Evolutionary conservation across 2,329 filamentous ascomycete genomes (phyloP).

Genomic region (Metarhizium rileyi): DNA sequence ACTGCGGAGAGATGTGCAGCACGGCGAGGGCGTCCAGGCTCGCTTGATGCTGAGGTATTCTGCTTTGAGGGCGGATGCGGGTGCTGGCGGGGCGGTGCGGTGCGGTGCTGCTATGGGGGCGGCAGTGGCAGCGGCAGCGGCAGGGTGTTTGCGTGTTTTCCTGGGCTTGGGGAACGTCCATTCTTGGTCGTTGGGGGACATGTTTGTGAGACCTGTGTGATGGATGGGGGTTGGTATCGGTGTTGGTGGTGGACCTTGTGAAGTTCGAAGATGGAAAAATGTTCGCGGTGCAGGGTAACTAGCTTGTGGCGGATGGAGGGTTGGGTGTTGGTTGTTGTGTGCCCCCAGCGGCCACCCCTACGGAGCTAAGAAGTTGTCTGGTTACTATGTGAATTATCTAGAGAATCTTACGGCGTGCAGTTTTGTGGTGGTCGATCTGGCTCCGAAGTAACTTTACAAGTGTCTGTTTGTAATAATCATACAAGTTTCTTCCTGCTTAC

Average conservation of each 20-base stretch:
- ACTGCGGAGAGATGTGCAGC: constrained; percentile 21
- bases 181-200: constrained; percentile 7
- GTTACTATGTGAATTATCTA: no score
- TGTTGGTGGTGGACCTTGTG: neutral
- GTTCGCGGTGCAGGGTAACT: neutral
- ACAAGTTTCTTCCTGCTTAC: no score
- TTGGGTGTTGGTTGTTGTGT: neutral
- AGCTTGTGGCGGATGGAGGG: neutral
- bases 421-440: no score
- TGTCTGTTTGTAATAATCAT: no score
- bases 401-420: no score
- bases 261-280: neutral
- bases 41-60: constrained; percentile 19
- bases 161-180: constrained; percentile 19
- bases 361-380: no score
- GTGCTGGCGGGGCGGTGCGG: constrained; percentile 7
- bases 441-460: neutral
- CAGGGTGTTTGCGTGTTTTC: constrained; percentile 2
- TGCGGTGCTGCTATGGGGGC: constrained; percentile 2
- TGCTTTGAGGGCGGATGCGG: constrained; percentile 17
- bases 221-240: no score
- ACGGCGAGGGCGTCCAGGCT: constrained; percentile 18
- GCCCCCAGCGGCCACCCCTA: no score
- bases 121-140: no score
- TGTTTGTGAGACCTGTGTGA: neutral